Evolutionary conservation across 495 filamentous ascomycete species (phyloP).

Genomic region (Saxophila tyrrhenica): DNA sequence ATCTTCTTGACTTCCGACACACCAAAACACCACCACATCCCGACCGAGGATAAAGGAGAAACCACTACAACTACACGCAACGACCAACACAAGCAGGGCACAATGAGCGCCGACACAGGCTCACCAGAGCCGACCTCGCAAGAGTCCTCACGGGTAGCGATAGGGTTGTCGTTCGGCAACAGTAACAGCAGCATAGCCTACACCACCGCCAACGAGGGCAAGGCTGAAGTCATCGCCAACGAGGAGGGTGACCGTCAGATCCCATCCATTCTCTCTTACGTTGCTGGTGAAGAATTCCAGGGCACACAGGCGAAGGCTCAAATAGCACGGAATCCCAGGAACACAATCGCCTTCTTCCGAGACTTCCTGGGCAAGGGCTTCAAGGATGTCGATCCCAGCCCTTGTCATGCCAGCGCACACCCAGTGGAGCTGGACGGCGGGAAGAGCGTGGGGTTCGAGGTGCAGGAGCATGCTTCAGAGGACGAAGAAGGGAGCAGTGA

Average conservation of each 20-base stretch:
- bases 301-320: slow-evolving; percentile 90
- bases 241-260: slow-evolving; percentile 99
- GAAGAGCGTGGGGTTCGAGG: slow-evolving; percentile 6
- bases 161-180: slow-evolving; percentile 97
- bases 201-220: slow-evolving; percentile 72
- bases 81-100: no score
- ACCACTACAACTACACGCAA: no score
- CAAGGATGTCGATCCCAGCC: slow-evolving; percentile 90
- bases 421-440: slow-evolving; percentile 54
- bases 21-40: no score
- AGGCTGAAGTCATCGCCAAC: slow-evolving; percentile 95
- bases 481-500: slow-evolving; percentile 31
- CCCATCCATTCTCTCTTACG: slow-evolving; percentile 84
- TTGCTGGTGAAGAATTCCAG: slow-evolving; percentile 90
- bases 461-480: slow-evolving; percentile 8
- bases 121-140: slow-evolving; percentile 43
- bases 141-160: slow-evolving; percentile 51
- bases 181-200: slow-evolving; percentile 93
- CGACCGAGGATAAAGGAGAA: no score
- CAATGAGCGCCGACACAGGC: slow-evolving; percentile 46
- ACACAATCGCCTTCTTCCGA: slow-evolving; percentile 91
- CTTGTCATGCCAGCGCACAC: slow-evolving; percentile 87
- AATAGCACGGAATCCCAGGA: slow-evolving; percentile 78
- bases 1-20: no score
- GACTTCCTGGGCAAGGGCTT: slow-evolving; percentile 90